Conservation (phyloP, 2,329 filamentous ascomycete species). For the Neonectria hederae region DNA sequence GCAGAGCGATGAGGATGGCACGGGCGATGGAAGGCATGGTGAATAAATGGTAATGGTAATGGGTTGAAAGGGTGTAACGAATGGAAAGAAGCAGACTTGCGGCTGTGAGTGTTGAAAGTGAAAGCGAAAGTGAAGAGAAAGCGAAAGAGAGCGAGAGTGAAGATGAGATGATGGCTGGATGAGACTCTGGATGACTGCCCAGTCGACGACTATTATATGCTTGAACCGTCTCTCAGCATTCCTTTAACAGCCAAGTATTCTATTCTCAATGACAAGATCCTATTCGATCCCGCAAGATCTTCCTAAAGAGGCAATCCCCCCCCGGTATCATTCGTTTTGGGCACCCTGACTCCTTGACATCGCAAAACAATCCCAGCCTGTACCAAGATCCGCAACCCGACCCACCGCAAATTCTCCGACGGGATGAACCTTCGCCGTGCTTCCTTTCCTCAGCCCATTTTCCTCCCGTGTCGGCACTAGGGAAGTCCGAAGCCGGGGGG, state of each 20-base stretch:
- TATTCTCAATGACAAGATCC: neutral
- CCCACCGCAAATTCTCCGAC: constrained; percentile 14
- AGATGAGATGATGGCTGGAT: neutral
- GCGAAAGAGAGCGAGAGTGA: constrained; percentile 21
- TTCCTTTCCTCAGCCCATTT: constrained; percentile 4
- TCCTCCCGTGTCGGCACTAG: neutral
- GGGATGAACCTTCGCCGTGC: constrained; percentile 3
- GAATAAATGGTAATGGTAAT: constrained; percentile 19
- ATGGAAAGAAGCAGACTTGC: constrained; percentile 13
- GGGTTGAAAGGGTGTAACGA: constrained; percentile 16
- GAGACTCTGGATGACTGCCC: neutral
- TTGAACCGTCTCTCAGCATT: neutral
- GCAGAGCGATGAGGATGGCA: constrained; percentile 34
- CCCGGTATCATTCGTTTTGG: constrained; percentile 2
- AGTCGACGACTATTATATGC: constrained; percentile 13
- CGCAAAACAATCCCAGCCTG: neutral
- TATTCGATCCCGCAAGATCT: constrained; percentile 17
- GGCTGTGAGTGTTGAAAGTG: constrained; percentile 15
- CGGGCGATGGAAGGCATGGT: constrained; percentile 33
- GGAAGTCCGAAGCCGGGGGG: neutral
- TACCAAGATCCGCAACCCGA: neutral
- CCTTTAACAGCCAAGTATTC: neutral
- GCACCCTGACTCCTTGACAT: constrained; percentile 2
- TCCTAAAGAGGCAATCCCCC: constrained; percentile 12
- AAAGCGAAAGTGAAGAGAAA: neutral